A percentile compares a stretch with the other conserved stretches of the same genome.
These are phyloP conservation scores for Aureobasidium melanogenum DNA, from an alignment of 2,329 filamentous ascomycete genomes.

Conservation along the genomic window DNA sequence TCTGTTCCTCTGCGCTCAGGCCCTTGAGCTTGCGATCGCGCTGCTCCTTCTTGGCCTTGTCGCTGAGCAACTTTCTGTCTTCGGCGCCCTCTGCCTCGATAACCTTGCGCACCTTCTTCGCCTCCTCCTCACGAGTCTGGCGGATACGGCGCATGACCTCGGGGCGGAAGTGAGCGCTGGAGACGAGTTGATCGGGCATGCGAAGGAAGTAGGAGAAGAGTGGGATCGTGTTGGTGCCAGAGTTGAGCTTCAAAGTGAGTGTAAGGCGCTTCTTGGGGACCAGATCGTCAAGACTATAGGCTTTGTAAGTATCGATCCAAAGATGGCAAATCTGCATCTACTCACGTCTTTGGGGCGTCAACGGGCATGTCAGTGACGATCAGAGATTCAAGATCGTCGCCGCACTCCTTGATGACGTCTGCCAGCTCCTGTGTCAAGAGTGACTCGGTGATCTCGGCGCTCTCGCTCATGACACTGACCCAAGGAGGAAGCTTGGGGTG, in stretches of 20 bases:
- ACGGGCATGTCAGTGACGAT: conserved; percentile 83
- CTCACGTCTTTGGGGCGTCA: conserved; percentile 77
- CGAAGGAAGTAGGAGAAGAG: conserved; percentile 77
- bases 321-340: conserved; percentile 13
- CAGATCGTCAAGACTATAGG: conserved; percentile 67
- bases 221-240: conserved; percentile 49
- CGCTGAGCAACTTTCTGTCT: conserved; percentile 45
- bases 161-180: conserved; percentile 73
- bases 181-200: conserved; percentile 72
- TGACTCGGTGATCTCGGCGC: conserved; percentile 81
- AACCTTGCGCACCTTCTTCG: conserved; percentile 67
- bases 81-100: conserved; percentile 64
- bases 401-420: conserved; percentile 67
- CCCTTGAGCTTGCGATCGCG: conserved; percentile 61
- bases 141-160: conserved; percentile 80
- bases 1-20: conserved; percentile 51
- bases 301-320: neutral
- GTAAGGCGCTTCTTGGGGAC: conserved; percentile 77
- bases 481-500: conserved; percentile 79
- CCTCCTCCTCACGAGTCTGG: conserved; percentile 68
- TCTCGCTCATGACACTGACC: conserved; percentile 94
- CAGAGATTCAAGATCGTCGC: conserved; percentile 69
- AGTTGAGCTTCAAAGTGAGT: conserved; percentile 63
- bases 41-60: conserved; percentile 70
- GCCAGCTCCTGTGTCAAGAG: conserved; percentile 83